These are phyloP conservation scores for Fusarium verticillioides DNA, from an alignment of 2,329 filamentous ascomycete genomes.

Conservation along the genomic window DNA sequence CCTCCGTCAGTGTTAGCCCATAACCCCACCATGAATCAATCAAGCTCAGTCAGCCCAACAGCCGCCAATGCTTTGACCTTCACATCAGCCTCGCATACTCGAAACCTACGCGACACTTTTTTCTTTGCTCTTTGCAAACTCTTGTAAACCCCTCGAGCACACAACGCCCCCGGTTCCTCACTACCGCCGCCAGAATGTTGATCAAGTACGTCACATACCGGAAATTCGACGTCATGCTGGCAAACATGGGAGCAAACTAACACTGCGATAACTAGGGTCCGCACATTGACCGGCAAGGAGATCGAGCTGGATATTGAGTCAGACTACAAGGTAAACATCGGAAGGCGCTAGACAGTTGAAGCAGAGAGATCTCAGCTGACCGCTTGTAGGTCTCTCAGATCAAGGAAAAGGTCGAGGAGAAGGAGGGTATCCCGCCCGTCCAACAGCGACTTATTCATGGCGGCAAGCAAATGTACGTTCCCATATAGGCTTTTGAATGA, in stretches of 20 bases:
- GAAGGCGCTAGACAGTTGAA: neutral
- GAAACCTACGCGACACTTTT: slow-evolving; percentile 3
- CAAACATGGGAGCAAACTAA: slow-evolving; percentile 33
- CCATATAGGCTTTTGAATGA: neutral
- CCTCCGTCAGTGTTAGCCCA: slow-evolving; percentile 26
- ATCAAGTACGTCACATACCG: slow-evolving; percentile 60
- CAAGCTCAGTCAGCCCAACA: slow-evolving; percentile 36
- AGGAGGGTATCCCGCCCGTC: slow-evolving; percentile 96
- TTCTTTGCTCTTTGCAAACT: neutral
- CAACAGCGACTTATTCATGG: slow-evolving; percentile 97
- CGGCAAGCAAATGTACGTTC: slow-evolving; percentile 91
- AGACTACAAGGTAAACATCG: slow-evolving; percentile 80
- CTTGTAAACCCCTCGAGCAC: neutral
- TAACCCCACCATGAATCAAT: slow-evolving; percentile 41
- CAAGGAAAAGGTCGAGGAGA: slow-evolving; percentile 99
- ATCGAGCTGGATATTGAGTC: slow-evolving; percentile 98
- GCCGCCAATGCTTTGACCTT: slow-evolving; percentile 21
- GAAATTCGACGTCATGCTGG: slow-evolving; percentile 13
- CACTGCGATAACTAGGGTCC: slow-evolving; percentile 71
- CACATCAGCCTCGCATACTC: slow-evolving; percentile 39
- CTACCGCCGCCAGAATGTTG: slow-evolving; percentile 49
- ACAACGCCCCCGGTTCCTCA: neutral
- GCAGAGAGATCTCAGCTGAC: slow-evolving; percentile 7
- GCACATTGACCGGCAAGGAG: slow-evolving; percentile 97
- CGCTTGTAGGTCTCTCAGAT: slow-evolving; percentile 83